Evolutionary conservation across 768 basidiomycete species (phyloP).

Genomic region (Butyriboletus loyo): DNA sequence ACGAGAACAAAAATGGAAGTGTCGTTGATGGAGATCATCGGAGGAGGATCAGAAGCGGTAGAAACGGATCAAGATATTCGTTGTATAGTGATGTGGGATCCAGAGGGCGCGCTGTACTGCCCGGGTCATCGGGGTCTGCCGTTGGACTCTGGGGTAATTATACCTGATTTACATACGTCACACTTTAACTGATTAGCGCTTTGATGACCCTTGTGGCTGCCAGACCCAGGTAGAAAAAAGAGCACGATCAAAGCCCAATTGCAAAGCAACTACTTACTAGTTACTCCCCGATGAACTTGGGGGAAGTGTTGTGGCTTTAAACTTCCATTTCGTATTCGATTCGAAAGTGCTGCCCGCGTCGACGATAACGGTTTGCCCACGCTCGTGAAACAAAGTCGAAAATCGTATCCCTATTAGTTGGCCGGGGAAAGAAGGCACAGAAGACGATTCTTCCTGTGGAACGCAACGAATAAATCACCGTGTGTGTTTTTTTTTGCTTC

Average conservation of each 20-base stretch:
- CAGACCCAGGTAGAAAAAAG: no score
- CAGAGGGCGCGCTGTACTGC: conserved; percentile 42
- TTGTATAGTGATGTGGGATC: conserved; percentile 51
- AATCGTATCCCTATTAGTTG: not conserved
- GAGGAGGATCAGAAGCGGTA: conserved; percentile 15
- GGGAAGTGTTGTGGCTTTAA: no score
- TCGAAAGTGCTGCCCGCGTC: not conserved
- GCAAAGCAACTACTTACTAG: no score
- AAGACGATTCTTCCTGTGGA: no score
- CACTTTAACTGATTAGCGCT: no score
- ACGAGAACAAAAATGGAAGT: conserved; percentile 56
- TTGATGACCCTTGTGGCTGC: no score
- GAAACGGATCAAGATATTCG: not conserved
- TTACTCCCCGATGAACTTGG: no score
- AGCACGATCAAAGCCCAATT: no score
- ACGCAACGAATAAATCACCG: no score
- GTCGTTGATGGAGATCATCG: conserved; percentile 55
- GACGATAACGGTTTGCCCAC: not conserved
- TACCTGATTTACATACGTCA: no score
- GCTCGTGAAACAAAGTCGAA: not conserved
- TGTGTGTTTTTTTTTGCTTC: not conserved
- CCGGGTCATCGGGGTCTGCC: no score
- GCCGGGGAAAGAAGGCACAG: not conserved
- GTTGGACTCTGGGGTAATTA: not conserved
- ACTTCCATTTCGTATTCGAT: no score